Base-by-base conservation (phyloP, 2,329 filamentous ascomycete genomes). In the Aspergillus uvarum region DNA sequence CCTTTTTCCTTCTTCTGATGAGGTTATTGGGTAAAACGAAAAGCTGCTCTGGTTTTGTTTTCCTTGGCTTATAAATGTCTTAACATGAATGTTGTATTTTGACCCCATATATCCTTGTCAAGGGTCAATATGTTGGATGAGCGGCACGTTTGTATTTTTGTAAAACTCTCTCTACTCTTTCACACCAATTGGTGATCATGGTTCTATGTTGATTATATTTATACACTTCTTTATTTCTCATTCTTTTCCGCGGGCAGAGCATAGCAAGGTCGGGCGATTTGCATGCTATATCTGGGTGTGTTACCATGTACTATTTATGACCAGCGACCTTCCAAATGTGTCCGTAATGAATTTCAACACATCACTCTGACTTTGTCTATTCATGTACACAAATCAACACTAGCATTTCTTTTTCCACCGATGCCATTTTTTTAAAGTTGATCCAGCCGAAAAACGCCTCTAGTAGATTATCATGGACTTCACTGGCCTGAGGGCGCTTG, bases 81-180 rank as follows among this genome's bases (percentile, higher is more conserved):
- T 72, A 69, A 70, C 70, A 70, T 56, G 60, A 53, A 62, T 63
- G 63, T 65, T 65, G 67, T 68, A 65, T 65, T 67, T 61, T 61
- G 59, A 61, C 52, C 58, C 59, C 60, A 55, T 58, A 66, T 67
- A 61, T 63, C 68, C 61, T 50, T 67, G 61, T 66, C 64, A 58
- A 59, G 65, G 64, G 65, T 62, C 63, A 57, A 62, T 64, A 59
- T 62, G 65, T 64, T 68, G 69, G 68, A 71, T 71, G 69, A 71
- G 68, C 67, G 70, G 65, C 64, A 70, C 69, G 55, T 61, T 60
- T 63, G 51, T 44, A 58, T 57, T 65, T 58, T 65, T 69, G 61
- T 70, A 72, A 67, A 72, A 73, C 69, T 71, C 72, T 76, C 73
- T 72, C 73, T 74, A 72, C 74, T 76, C 73, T 66, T 51, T 44